phyloP scores from a whole-genome alignment of 768 basidiomycete species.

The Amanita pallidorosea region DNA sequence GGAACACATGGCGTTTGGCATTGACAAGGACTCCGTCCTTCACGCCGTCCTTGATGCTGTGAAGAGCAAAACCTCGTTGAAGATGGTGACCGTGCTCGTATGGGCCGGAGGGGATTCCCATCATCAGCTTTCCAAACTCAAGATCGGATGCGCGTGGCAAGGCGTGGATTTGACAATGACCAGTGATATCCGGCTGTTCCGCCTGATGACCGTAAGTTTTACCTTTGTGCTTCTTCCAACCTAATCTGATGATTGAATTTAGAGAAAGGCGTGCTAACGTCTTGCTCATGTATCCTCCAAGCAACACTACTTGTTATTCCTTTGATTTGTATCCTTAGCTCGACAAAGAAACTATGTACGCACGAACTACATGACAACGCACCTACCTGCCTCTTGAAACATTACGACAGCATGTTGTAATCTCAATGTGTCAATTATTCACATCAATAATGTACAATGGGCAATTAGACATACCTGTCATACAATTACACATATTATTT shows the following conservation, averaged over 20 bases:
- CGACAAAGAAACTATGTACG: neutral
- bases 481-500: too few species aligned
- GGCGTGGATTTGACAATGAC: conserved; percentile 47
- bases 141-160: conserved; percentile 52
- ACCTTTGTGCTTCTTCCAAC: conserved; percentile 10
- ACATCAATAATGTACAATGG: neutral
- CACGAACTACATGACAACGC: too few species aligned
- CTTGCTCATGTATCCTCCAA: neutral
- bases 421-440: neutral
- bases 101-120: conserved; percentile 43
- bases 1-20: conserved; percentile 48
- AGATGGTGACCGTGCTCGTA: conserved; percentile 40
- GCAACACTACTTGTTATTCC: neutral
- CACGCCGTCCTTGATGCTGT: conserved; percentile 45
- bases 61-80: conserved; percentile 31
- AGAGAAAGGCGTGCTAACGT: neutral
- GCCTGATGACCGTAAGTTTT: conserved; percentile 37
- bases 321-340: conserved; percentile 7
- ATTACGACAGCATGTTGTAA: neutral
- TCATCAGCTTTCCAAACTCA: conserved; percentile 39
- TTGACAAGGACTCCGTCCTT: conserved; percentile 45
- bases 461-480: too few species aligned
- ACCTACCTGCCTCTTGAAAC: neutral
- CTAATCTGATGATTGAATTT: conserved; percentile 8
- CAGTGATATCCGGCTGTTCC: conserved; percentile 40